Evolutionary conservation across 2,329 filamentous ascomycete species (phyloP), one percentile per base, ranked within the genome.

Genomic region (Ophiosphaerella narmari): DNA sequence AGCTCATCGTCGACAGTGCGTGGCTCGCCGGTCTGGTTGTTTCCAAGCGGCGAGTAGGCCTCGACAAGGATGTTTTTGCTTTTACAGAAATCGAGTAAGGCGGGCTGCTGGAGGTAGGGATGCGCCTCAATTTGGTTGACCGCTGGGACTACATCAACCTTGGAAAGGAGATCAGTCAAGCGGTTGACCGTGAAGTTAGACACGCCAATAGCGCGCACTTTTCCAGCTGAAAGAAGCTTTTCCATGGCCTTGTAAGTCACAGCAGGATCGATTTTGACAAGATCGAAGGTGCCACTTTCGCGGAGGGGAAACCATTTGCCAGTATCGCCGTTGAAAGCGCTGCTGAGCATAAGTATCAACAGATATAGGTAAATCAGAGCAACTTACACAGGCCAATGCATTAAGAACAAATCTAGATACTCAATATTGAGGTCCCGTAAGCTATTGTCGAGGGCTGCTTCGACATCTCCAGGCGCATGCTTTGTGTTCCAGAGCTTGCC

Each of bases 61-160:
- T 87, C 88, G 66, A 75, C 78, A 76, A 90, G 86, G 68, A 91
- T 91, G 62, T 82, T 84, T 77, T 89, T 89, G 57, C 79, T 75
- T 50, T 80, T 79, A 80, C 84, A 86, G 78, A 87, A 90, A 48
- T 82, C 82, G 53, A 91, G 78, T 23, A 91, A 82, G 2, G 34
- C 44, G 11, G 42, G 46, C 23, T 63, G 58, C 39, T 57, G 62
- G 2, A 62, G 54, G 13, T 59, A 63, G 2, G 88, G 57, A 86
- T 91, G 88, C 23, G 90, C 80, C 76, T 91, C 89, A 68, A 90
- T 82, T 75, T 93, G 88, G 80, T 92, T 91, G 59, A 89, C 88
- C 13, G 87, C 86, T 3, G 79, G 80, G 74, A 85, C 85, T 73
- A 79, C 82, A 52, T 77, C 80, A 12, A 82, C 80, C 62, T 87